Evolutionary conservation across 345 rosid genomes (phyloP).

Genomic region (Cardamine occulta): DNA sequence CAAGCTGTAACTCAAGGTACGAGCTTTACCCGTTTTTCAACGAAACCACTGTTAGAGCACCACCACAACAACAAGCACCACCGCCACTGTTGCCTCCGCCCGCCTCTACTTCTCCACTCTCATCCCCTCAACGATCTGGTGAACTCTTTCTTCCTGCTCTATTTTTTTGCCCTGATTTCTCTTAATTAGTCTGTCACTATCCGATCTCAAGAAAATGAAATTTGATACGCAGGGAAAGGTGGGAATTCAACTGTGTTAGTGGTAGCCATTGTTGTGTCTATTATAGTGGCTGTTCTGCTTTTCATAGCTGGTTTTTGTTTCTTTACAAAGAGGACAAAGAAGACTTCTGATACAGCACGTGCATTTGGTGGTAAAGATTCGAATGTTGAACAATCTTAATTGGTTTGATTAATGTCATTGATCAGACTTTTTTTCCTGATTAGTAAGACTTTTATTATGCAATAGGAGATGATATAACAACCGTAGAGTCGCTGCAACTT

Average conservation of each 20-base stretch:
- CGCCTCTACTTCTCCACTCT: not conserved
- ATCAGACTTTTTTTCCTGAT: not conserved
- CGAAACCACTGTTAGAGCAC: not conserved
- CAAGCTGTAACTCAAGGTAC: constrained; percentile 51
- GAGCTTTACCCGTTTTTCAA: constrained; percentile 46
- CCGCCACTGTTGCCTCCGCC: not conserved
- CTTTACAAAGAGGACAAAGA: constrained; percentile 42
- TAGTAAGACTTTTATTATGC: constrained; percentile 1
- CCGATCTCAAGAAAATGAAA: not conserved
- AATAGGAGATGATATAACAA: constrained; percentile 43
- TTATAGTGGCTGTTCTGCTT: constrained; percentile 29
- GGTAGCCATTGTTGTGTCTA: constrained; percentile 46
- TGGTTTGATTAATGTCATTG: not conserved
- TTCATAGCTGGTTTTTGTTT: constrained; percentile 38
- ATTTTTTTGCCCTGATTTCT: not conserved
- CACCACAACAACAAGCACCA: not conserved
- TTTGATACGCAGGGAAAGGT: constrained; percentile 40
- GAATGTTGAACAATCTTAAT: not conserved
- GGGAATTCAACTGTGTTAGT: constrained; percentile 23
- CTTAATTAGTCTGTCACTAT: not conserved
- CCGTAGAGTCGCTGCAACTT: constrained; percentile 50
- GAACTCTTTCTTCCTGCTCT: constrained; percentile 8
- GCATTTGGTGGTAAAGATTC: constrained; percentile 44
- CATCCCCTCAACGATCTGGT: constrained; percentile 11
- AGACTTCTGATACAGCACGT: constrained; percentile 18